Conservation (phyloP, 345 rosid species). For the Bruguiera gymnorhiza region DNA sequence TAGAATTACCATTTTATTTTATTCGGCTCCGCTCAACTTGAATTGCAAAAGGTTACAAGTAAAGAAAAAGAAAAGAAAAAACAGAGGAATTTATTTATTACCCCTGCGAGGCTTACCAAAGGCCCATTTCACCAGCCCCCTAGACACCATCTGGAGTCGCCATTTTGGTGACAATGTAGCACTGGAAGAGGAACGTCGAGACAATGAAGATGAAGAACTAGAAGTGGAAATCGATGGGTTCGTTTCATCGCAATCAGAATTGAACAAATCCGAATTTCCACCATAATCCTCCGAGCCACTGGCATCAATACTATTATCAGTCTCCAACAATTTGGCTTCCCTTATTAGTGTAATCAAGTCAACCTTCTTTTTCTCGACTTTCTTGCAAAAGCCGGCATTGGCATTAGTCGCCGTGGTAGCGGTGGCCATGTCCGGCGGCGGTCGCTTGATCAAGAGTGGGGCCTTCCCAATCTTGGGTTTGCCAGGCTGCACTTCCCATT, state of each 20-base stretch:
- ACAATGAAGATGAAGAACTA: not conserved
- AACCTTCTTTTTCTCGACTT: not conserved
- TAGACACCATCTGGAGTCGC: not conserved
- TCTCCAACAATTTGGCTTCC: not conserved
- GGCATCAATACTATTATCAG: not conserved
- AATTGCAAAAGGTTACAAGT: too few relatives aligned
- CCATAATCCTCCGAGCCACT: not conserved
- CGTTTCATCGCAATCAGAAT: constrained; percentile 9
- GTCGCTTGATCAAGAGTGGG: too few relatives aligned
- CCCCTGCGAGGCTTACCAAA: not conserved
- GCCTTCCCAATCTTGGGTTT: constrained; percentile 13
- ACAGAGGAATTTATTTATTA: not conserved
- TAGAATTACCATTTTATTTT: too few relatives aligned
- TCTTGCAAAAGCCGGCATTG: not conserved
- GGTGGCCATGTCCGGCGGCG: too few relatives aligned
- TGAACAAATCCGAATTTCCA: not conserved
- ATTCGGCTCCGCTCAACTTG: too few relatives aligned
- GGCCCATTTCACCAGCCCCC: not conserved
- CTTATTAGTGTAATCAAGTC: not conserved
- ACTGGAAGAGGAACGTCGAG: not conserved
- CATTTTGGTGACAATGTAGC: not conserved
- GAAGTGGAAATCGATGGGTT: not conserved
- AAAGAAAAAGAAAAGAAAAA: too few relatives aligned
- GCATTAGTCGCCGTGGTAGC: too few relatives aligned
- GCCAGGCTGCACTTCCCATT: constrained; percentile 29